Evolutionary conservation across 148 eudicot genomes (phyloP).

Genomic region (Chenopodium quinoa): DNA sequence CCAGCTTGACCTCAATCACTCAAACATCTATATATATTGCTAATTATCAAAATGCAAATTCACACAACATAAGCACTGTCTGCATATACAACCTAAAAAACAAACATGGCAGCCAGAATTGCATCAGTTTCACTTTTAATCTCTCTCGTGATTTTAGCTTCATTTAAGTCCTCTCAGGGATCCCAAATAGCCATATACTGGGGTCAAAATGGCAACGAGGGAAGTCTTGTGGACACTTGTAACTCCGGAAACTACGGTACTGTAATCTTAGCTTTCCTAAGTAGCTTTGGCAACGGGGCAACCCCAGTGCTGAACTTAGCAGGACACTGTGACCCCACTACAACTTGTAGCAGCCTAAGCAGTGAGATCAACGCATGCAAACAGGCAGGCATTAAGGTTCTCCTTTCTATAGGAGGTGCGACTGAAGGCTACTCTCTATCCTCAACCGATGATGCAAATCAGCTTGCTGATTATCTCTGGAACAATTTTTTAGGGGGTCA

Average conservation of each 20-base stretch:
- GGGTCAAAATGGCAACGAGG: conserved; percentile 29
- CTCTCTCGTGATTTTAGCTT: neutral
- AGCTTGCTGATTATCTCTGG: conserved; percentile 33
- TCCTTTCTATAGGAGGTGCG: conserved; percentile 32
- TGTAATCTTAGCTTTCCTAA: conserved; percentile 25
- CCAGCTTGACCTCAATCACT: conserved; percentile 1
- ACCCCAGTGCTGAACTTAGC: conserved; percentile 28
- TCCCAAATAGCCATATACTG: conserved; percentile 25
- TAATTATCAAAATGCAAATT: neutral
- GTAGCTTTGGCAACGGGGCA: conserved; percentile 19
- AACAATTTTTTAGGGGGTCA: conserved; percentile 34
- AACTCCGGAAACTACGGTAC: conserved; percentile 22
- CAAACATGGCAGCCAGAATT: conserved; percentile 8
- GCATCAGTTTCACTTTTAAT: neutral
- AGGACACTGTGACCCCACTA: conserved; percentile 32
- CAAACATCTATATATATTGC: conserved; percentile 8
- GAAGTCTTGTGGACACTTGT: conserved; percentile 23
- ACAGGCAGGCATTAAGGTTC: conserved; percentile 24
- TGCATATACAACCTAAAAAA: neutral
- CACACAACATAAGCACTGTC: neutral
- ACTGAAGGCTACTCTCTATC: conserved; percentile 28
- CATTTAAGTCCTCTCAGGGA: conserved; percentile 1
- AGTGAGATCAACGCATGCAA: conserved; percentile 23
- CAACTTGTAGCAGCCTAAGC: conserved; percentile 22
- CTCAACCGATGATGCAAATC: conserved; percentile 27